phyloP scores from a whole-genome alignment of 2,329 filamentous ascomycete genomes.

The Cladosporium sp. region DNA sequence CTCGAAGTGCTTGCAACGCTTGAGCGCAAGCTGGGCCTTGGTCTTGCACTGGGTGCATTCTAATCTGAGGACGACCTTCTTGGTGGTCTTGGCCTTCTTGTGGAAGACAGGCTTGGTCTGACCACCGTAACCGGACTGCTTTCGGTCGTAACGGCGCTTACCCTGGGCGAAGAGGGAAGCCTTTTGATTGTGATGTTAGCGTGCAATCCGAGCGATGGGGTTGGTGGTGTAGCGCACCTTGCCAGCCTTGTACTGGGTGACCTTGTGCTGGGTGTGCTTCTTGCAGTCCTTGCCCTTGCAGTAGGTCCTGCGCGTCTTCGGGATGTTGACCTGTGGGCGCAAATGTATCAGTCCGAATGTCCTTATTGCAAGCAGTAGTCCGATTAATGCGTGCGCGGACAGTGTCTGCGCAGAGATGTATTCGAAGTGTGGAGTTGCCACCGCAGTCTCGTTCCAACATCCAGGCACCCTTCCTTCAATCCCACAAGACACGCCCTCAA shows the following conservation, averaged over 20 bases:
- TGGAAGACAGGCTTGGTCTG: slow-evolving; percentile 99
- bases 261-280: slow-evolving; percentile 74
- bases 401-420: slow-evolving; percentile 1
- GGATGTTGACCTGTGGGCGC: slow-evolving; percentile 81
- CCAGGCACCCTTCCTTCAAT: slow-evolving; percentile 9
- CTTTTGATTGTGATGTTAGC: slow-evolving; percentile 37
- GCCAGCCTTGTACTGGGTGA: slow-evolving; percentile 95
- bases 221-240: slow-evolving; percentile 55
- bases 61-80: slow-evolving; percentile 98
- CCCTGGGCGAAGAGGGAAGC: slow-evolving; percentile 95
- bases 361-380: not conserved
- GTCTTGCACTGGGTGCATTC: slow-evolving; percentile 98
- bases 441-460: slow-evolving; percentile 7
- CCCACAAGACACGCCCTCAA: not conserved
- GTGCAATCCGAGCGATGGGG: not conserved
- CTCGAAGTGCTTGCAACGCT: slow-evolving; percentile 99
- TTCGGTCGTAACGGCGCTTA: slow-evolving; percentile 99
- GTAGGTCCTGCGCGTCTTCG: slow-evolving; percentile 95
- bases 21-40: slow-evolving; percentile 95
- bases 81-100: slow-evolving; percentile 99
- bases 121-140: slow-evolving; percentile 99
- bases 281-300: slow-evolving; percentile 95
- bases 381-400: slow-evolving; percentile 12
- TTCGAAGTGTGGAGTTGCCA: slow-evolving; percentile 9
- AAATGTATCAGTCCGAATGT: slow-evolving; percentile 11